Base-by-base conservation (phyloP, 2,329 filamentous ascomycete species). In the Penicillium sp. region DNA sequence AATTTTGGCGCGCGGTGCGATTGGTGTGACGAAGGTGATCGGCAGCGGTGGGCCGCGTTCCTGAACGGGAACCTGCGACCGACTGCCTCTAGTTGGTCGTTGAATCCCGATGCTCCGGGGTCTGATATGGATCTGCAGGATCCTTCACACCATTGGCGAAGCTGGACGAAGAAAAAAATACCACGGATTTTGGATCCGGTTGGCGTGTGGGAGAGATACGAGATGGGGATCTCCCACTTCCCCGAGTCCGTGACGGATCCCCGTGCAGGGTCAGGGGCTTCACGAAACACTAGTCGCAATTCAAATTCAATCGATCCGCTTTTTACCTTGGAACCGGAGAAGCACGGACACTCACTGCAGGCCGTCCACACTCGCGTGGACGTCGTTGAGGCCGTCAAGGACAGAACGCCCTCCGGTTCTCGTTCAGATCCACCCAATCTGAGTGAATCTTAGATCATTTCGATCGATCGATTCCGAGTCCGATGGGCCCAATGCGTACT, bases 11-110 rank as follows among this genome's bases (percentile, higher is more conserved):
- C 9, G 27, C 36, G 31, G 38, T 31, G 11, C 46, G 31, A 63
- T 63, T 63, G 61, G 61, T 55, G 57, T 51, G 50, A 55, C 27
- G 52, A 53, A 20, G 16, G 44, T 46, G 61, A 63, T 63, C 59
- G 61, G 51, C 58, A 49, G 28, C 43, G 47, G 54, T 56, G 53
- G 56, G 35, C 30, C 50, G 51, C 44, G 47, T 57, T 52, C 25
- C 40, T 48, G 51, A 50, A 44, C 38, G 58, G 58, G 44, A 55
- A 46, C 51, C 22, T 44, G 47, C 33, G 54, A 55, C 54, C 36
- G 28, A 56, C 31, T 49, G 45, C 54, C 50, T 50, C 47, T 54
- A 46, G 46, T 38, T 57, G 43, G 44, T 25, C 55, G 48, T 31
- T 39, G 25, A 18, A 31, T 45, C 51, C 47, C 50, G 47, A 54